Conservation (phyloP, 1,139 yeast genomes). For the Hemisphaericaspora xylofermentans region DNA sequence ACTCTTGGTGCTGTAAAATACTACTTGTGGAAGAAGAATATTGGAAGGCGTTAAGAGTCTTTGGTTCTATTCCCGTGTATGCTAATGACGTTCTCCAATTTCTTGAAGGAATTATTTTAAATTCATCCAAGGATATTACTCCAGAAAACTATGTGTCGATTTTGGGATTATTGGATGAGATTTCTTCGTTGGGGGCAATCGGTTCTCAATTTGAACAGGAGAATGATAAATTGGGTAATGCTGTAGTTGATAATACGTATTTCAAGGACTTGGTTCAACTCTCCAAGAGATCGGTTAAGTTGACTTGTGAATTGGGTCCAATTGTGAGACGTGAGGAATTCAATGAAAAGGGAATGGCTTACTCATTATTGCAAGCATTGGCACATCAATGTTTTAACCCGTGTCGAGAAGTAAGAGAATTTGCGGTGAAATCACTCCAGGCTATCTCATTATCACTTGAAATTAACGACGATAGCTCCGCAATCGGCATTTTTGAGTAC, state of each 20-base stretch:
- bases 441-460: constrained; percentile 40
- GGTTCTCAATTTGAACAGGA: constrained; percentile 78
- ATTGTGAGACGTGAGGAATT: constrained; percentile 26
- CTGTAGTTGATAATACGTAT: constrained; percentile 35
- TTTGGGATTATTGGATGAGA: constrained; percentile 73
- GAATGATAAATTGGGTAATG: constrained; percentile 29
- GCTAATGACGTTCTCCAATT: constrained; percentile 52
- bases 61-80: constrained; percentile 56
- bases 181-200: constrained; percentile 78
- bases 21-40: constrained; percentile 50
- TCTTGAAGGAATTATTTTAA: constrained; percentile 43
- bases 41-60: constrained; percentile 61
- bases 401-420: constrained; percentile 69
- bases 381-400: constrained; percentile 91
- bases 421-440: constrained; percentile 60
- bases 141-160: constrained; percentile 59
- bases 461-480: constrained; percentile 28
- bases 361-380: constrained; percentile 71
- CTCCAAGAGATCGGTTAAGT: constrained; percentile 61
- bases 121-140: constrained; percentile 38
- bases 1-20: constrained; percentile 43
- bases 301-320: constrained; percentile 52
- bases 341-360: constrained; percentile 37
- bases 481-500: constrained; percentile 61
- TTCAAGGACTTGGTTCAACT: constrained; percentile 54